A percentile compares a stretch with the other conserved stretches of the same genome.
These are phyloP conservation scores for Naganishia antarctica DNA, from an alignment of 768 basidiomycete species.

Conservation along the genomic window DNA sequence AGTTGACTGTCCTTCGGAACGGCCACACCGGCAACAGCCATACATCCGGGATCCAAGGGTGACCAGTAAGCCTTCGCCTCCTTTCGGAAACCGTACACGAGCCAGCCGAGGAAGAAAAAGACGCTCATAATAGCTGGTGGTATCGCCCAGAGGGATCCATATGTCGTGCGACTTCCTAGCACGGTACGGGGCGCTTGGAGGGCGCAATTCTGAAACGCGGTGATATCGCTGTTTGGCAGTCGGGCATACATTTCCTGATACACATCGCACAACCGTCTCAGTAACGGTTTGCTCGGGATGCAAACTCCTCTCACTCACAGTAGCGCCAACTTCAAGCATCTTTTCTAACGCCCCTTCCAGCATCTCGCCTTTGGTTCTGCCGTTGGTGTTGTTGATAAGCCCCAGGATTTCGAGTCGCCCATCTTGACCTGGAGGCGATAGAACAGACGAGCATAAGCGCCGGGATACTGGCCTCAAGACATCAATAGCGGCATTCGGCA, in stretches of 20 bases:
- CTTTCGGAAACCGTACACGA: conserved; percentile 14
- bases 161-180: conserved; percentile 7
- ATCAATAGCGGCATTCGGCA: not conserved
- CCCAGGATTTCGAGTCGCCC: conserved; percentile 14
- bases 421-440: not conserved
- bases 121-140: not conserved
- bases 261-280: not conserved
- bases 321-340: conserved; percentile 14
- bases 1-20: conserved; percentile 17
- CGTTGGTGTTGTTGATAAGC: conserved; percentile 1
- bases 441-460: not conserved
- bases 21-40: conserved; percentile 22
- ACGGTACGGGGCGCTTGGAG: conserved; percentile 16
- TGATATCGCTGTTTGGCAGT: not conserved
- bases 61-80: conserved; percentile 18
- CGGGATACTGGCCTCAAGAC: not conserved
- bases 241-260: conserved; percentile 13
- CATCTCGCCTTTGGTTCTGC: conserved; percentile 6
- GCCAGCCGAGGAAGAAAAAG: conserved; percentile 20
- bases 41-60: conserved; percentile 15
- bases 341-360: conserved; percentile 2
- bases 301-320: not conserved
- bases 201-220: not conserved
- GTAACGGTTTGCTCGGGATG: too few species aligned
- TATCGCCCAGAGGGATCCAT: conserved; percentile 16